These are phyloP conservation scores for Cytospora leucostoma DNA, from an alignment of 2,329 filamentous ascomycete species.

Conservation along the genomic window DNA sequence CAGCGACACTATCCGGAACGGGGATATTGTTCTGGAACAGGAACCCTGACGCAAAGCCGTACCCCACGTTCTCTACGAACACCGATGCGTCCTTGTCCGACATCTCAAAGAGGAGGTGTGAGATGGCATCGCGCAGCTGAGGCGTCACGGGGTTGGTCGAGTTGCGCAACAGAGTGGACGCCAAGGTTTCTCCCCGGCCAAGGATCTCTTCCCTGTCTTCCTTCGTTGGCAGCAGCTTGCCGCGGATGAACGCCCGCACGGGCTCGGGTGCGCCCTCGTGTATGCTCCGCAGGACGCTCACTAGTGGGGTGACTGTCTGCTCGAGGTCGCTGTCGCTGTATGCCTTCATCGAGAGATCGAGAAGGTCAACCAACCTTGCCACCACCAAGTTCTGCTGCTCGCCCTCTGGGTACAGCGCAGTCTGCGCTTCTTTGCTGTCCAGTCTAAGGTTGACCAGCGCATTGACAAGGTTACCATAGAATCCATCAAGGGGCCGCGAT, in stretches of 20 bases:
- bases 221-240: conserved; percentile 71
- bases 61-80: conserved; percentile 90
- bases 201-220: conserved; percentile 76
- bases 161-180: conserved; percentile 75
- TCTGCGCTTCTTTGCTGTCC: conserved; percentile 52
- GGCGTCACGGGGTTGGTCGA: conserved; percentile 73
- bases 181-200: conserved; percentile 71
- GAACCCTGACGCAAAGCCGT: conserved; percentile 90
- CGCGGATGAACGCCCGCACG: conserved; percentile 64
- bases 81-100: conserved; percentile 76
- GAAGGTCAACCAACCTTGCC: conserved; percentile 67
- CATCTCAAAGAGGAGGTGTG: conserved; percentile 81
- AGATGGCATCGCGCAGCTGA: conserved; percentile 72
- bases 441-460: conserved; percentile 78
- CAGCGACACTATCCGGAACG: conserved; percentile 67
- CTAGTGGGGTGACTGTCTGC: conserved; percentile 66
- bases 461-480: conserved; percentile 74
- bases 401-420: conserved; percentile 66
- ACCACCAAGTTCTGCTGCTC: conserved; percentile 58
- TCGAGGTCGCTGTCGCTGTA: conserved; percentile 75
- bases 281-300: conserved; percentile 73
- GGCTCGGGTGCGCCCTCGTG: conserved; percentile 67
- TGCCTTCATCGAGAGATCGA: conserved; percentile 64
- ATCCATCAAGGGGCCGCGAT: conserved; percentile 69
- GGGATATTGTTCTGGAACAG: conserved; percentile 81